These are phyloP conservation scores for Melocanna baccifera DNA, from an alignment of 176 grass and related monocot genomes.

Conservation along the genomic window DNA sequence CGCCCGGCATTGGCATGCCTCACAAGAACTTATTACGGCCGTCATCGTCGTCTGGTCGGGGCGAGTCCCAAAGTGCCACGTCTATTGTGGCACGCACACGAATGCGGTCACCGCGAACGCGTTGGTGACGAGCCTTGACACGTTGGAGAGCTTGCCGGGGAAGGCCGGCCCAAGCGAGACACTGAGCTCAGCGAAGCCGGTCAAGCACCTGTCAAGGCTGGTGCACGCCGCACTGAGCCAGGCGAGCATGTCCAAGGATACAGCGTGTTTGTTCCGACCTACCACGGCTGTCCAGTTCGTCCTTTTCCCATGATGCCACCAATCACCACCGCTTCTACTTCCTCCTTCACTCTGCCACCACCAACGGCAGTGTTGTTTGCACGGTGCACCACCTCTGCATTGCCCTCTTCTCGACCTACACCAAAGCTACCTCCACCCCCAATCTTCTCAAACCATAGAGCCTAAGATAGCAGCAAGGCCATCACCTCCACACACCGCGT, in stretches of 20 bases:
- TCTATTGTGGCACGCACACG: not conserved
- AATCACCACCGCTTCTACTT: no score
- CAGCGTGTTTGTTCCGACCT: no score
- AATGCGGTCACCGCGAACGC: not conserved
- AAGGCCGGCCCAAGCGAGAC: not conserved
- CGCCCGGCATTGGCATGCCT: not conserved
- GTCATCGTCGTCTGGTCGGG: not conserved
- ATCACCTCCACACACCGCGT: no score
- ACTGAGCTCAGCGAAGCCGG: not conserved
- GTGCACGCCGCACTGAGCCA: no score
- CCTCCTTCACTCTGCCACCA: no score
- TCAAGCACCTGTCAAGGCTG: not conserved
- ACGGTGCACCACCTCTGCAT: no score
- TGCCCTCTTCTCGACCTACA: no score
- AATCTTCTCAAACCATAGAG: no score
- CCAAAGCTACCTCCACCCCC: no score
- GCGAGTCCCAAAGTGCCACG: not conserved
- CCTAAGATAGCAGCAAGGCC: no score
- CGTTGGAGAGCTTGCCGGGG: not conserved
- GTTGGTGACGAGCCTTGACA: not conserved
- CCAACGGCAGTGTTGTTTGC: no score
- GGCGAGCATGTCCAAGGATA: not conserved
- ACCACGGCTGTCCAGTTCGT: not conserved
- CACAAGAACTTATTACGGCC: not conserved
- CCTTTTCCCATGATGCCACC: no score